These are phyloP conservation scores for Aspergillus olivimuriae DNA, from an alignment of 495 filamentous ascomycete genomes.

Conservation along the genomic window DNA sequence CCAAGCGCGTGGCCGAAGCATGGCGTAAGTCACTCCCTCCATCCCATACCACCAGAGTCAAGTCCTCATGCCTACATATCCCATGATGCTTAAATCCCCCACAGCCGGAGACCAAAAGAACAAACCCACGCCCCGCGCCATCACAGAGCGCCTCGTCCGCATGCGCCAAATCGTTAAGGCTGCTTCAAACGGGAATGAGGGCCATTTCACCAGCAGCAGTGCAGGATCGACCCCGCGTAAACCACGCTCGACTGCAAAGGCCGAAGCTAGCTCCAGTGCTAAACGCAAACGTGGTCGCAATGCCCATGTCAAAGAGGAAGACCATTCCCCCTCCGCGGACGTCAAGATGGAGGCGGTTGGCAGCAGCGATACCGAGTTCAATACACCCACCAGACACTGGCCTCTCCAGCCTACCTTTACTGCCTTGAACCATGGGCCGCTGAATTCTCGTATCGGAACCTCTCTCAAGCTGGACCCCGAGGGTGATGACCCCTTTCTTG, in stretches of 20 bases:
- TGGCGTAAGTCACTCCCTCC: constrained; percentile 36
- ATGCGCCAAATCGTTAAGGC: constrained; percentile 27
- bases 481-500: background rate
- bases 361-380: background rate
- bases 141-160: constrained; percentile 39
- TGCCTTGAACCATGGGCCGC: constrained; percentile 1
- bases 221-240: constrained; percentile 9
- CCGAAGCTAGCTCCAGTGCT: background rate
- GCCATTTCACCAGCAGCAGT: constrained; percentile 13
- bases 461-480: background rate
- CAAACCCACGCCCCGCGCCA: constrained; percentile 41
- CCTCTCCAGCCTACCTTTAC: background rate
- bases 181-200: constrained; percentile 3
- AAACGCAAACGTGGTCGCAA: constrained; percentile 8
- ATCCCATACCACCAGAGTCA: background rate
- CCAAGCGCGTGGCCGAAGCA: constrained; percentile 29
- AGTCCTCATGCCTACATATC: no score
- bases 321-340: background rate
- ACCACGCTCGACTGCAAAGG: background rate
- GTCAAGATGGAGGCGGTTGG: background rate
- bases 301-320: background rate
- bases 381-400: constrained; percentile 1
- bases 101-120: constrained; percentile 6
- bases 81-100: no score
- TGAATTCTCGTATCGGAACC: background rate